Evolutionary conservation across 208 protist species (phyloP), one percentile per base, ranked within the genome.

Genomic region (Crithidia mellificae): DNA sequence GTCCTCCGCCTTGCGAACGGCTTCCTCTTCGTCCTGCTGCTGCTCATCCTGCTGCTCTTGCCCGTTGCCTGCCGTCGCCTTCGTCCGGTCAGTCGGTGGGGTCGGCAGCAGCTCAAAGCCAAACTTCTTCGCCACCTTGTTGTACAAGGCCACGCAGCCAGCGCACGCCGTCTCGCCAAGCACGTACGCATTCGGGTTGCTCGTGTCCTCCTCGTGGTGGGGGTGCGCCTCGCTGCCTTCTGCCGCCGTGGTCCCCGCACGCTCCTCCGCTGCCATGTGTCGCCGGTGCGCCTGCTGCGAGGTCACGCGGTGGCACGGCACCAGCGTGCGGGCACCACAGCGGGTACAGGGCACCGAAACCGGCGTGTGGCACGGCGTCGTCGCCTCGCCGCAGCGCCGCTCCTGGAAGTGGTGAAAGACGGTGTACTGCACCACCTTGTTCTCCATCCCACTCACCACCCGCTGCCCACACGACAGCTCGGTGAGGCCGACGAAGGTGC

Each of bases 391-490:
- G 51, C 91, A 96, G 36, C 65, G 68, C 12, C 73, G 51, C 57
- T 80, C 55, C 74, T 92, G 80, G 56, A 92, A 96, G 74, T 96
- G 91, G 27, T 58, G 83, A 22, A 92, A 85, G 46, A 83, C 76
- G 41, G 64, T 62, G 72, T 83, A 87, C 58, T 51, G 64, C 47
- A 87, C 54, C 53, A 77, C 72, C 56, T 83, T 79, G 30, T 52
- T 76, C 56, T 78, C 79, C 38, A 85, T 75, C 19, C 91, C 91
- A 39, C 81, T 80, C 41, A 94, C 74, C 24, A 94, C 88, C 11
- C 80, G 76, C 77, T 96, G 91, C 11, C 91, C 91, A 54, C 91
- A 96, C 56, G 79, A 12, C 34, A 96, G 83, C 59, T 90, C 77
- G 6, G 59, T 57, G 39, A 92, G 69, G 12, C 87, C 88, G 25